phyloP scores from a whole-genome alignment of 2,329 filamentous ascomycete genomes.

The Calonectria ilicicola region DNA sequence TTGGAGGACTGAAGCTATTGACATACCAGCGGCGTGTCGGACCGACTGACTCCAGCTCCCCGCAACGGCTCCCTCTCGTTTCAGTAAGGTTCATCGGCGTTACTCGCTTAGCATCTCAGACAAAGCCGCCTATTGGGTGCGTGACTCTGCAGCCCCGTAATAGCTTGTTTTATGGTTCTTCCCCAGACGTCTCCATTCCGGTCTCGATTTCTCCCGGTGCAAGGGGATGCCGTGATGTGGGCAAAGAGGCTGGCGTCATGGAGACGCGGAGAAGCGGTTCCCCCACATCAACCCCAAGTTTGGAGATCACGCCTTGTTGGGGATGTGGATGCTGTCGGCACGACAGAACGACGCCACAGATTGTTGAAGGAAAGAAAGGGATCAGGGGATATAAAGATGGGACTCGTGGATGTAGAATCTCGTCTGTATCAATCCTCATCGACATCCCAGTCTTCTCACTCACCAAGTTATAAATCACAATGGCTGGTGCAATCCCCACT shows the following conservation, averaged over 20 bases:
- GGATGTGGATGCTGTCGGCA: neutral
- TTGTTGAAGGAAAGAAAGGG: neutral
- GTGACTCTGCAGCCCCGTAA: neutral
- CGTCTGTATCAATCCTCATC: neutral
- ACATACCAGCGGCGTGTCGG: neutral
- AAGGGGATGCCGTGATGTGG: neutral
- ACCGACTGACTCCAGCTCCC: neutral
- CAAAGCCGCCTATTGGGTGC: neutral
- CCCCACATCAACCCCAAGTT: neutral
- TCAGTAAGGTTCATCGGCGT: neutral
- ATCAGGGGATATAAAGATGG: slow-evolving; percentile 13
- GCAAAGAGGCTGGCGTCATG: neutral
- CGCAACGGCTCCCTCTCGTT: neutral
- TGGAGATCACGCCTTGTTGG: neutral
- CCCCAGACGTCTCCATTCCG: slow-evolving; percentile 1
- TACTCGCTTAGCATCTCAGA: neutral
- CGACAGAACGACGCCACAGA: neutral
- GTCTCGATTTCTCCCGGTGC: neutral
- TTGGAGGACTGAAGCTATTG: neutral
- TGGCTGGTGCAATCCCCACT: slow-evolving; percentile 38
- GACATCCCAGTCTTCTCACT: neutral
- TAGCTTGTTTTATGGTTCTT: slow-evolving; percentile 10
- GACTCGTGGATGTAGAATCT: neutral
- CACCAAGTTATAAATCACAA: slow-evolving; percentile 17
- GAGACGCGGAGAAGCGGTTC: neutral